Percentiles rank a stretch among this genome's conserved stretches.
phyloP scores from a whole-genome alignment of 192 early-diverging fungal genomes.

The Backusella morwellensis region DNA sequence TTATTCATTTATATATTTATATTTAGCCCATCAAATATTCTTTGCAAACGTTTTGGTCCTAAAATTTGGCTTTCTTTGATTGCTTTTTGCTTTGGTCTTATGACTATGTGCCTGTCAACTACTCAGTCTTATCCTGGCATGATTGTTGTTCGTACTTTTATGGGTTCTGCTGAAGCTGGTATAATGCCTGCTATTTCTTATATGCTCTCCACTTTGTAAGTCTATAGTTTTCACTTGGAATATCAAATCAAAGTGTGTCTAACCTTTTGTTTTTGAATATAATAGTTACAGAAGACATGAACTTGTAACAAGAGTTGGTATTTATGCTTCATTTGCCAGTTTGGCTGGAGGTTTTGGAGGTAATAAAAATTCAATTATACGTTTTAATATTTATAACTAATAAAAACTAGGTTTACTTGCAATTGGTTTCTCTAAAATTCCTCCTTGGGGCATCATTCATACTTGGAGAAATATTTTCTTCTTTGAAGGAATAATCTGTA shows the following conservation, averaged over 20 bases:
- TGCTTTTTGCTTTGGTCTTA: constrained; percentile 3
- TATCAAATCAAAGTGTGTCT: not conserved
- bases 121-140: not conserved
- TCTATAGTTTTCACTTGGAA: not conserved
- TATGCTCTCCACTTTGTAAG: constrained; percentile 14
- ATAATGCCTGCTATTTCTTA: constrained; percentile 15
- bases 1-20: not conserved
- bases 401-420: constrained; percentile 1
- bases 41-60: constrained; percentile 13
- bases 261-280: not conserved
- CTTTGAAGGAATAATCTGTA: constrained; percentile 8
- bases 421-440: constrained; percentile 4
- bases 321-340: not conserved
- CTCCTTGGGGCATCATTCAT: constrained; percentile 15
- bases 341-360: not conserved
- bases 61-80: constrained; percentile 7
- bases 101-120: not conserved
- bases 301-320: not conserved
- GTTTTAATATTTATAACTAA: not conserved
- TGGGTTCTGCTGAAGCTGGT: constrained; percentile 13
- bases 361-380: not conserved
- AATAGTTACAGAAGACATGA: not conserved
- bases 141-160: constrained; percentile 1
- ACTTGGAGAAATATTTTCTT: constrained; percentile 14
- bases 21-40: constrained; percentile 6